A percentile compares a stretch with the other conserved stretches of the same genome.
Evolutionary conservation across 306 rosid species (phyloP).

Genomic region (Myrica gale): DNA sequence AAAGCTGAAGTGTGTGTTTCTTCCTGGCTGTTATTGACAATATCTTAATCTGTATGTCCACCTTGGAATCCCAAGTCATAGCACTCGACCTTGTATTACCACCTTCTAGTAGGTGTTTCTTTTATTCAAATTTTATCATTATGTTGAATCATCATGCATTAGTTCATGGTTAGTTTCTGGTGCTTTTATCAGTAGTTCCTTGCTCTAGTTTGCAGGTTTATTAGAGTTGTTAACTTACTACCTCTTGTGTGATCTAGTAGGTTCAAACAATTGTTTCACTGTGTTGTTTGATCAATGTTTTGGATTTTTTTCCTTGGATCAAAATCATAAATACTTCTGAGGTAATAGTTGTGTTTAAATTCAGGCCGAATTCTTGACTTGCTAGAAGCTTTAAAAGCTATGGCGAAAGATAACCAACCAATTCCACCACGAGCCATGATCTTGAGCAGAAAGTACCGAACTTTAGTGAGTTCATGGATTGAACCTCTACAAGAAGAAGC

Average conservation of each 20-base stretch:
- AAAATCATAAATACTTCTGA: slow-evolving; percentile 17
- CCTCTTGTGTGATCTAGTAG: neutral
- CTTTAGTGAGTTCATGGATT: slow-evolving; percentile 96
- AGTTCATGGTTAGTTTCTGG: neutral
- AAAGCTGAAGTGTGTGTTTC: too few species aligned
- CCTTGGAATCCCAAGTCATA: neutral
- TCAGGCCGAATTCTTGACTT: slow-evolving; percentile 82
- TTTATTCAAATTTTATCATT: neutral
- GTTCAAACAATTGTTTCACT: neutral
- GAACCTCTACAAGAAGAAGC: slow-evolving; percentile 98
- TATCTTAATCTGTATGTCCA: neutral
- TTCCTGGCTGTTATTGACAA: neutral
- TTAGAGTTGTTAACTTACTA: neutral
- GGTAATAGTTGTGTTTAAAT: slow-evolving; percentile 32
- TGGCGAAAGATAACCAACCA: slow-evolving; percentile 71
- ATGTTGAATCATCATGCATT: too few species aligned
- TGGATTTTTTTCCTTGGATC: neutral
- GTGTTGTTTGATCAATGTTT: neutral
- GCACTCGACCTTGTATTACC: neutral
- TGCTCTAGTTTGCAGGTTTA: neutral
- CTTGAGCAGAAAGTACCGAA: slow-evolving; percentile 88
- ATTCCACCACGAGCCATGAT: slow-evolving; percentile 94
- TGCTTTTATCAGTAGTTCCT: neutral
- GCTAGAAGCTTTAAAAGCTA: slow-evolving; percentile 83
- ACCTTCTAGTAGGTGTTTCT: neutral